phyloP scores from a whole-genome alignment of 495 filamentous ascomycete species.

The Hyaloscypha hepaticicola region DNA sequence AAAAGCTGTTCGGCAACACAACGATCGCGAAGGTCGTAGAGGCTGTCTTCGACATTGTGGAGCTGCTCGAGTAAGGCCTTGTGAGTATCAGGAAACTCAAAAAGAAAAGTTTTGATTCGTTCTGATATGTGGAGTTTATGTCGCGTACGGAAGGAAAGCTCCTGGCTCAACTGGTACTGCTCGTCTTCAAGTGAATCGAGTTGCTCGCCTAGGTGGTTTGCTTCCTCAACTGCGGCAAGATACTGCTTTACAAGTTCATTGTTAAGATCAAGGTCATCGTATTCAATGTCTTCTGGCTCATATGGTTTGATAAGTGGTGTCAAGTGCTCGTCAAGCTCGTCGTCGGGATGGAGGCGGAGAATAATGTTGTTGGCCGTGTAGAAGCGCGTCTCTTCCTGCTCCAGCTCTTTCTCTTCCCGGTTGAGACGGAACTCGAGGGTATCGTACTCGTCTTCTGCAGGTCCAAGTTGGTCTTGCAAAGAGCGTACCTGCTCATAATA shows the following conservation, averaged over 20 bases:
- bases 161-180: slow-evolving; percentile 18
- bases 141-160: slow-evolving; percentile 11
- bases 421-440: slow-evolving; percentile 19
- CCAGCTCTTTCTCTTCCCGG: slow-evolving; percentile 24
- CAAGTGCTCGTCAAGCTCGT: slow-evolving; percentile 13
- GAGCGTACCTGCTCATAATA: slow-evolving; percentile 16
- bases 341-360: not conserved
- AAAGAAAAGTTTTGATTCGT: slow-evolving; percentile 15
- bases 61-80: slow-evolving; percentile 14
- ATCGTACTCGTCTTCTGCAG: slow-evolving; percentile 24
- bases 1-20: slow-evolving; percentile 25
- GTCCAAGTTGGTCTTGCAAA: slow-evolving; percentile 25
- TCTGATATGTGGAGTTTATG: slow-evolving; percentile 10
- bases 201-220: slow-evolving; percentile 15
- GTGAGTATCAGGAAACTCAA: slow-evolving; percentile 18
- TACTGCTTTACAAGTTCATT: slow-evolving; percentile 18
- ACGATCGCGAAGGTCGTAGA: slow-evolving; percentile 22
- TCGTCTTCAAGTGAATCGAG: slow-evolving; percentile 25
- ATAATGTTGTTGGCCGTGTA: slow-evolving; percentile 16
- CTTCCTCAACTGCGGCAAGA: slow-evolving; percentile 17
- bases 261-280: slow-evolving; percentile 5
- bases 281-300: slow-evolving; percentile 12
- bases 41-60: slow-evolving; percentile 15
- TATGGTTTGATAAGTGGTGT: slow-evolving; percentile 19
- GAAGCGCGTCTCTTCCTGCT: slow-evolving; percentile 29